Base-by-base conservation (phyloP, 2,329 filamentous ascomycete genomes). In the Fusarium sp. region DNA sequence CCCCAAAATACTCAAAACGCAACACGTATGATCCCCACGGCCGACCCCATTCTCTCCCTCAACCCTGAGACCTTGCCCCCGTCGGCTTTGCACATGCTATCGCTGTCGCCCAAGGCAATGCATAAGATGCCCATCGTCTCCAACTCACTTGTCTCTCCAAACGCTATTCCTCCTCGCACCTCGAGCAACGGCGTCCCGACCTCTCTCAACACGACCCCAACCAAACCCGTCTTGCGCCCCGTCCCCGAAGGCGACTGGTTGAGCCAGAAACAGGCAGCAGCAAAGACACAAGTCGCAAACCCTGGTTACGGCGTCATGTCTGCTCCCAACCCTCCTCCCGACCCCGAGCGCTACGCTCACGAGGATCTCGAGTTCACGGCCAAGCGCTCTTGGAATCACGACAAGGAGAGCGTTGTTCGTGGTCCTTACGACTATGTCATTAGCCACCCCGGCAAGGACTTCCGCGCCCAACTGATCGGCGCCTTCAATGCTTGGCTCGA, bases 381-480 rank as follows among this genome's bases (percentile, higher is more conserved):
- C 5, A 80, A 79, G 68, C 82, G 81, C 62, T 83, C 85, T 19
- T 96, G 93, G 93, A 89, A 87, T 9, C 79, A 84, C 3, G 87
- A 91, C 74, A 95, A 96, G 82, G 92, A 96, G 78, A 88, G 88
- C 78, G 90, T 95, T 65, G 83, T 97, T 55, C 83, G 90, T 49
- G 93, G 90, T 0, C 93, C 93, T 2, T 97, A 89, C 75, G 90
- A 95, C 76, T 97, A 97, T 79, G 85, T 96, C 66, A 87, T 90
- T 74, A 87, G 88, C 45, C 90, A 94, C 68, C 92, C 93, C 0
- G 93, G 93, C 69, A 96, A 97, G 81, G 92, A 96, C 79, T 92
- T 97, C 76, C 89, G 94, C 70, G 87, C 90, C 46, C 90, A 93
- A 81, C 85, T 95, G 74, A 93, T 97, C 75, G 87, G 85, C 44